These are phyloP conservation scores for Oryza coarctata DNA, from an alignment of 176 grass and related monocot genomes.

Conservation along the genomic window DNA sequence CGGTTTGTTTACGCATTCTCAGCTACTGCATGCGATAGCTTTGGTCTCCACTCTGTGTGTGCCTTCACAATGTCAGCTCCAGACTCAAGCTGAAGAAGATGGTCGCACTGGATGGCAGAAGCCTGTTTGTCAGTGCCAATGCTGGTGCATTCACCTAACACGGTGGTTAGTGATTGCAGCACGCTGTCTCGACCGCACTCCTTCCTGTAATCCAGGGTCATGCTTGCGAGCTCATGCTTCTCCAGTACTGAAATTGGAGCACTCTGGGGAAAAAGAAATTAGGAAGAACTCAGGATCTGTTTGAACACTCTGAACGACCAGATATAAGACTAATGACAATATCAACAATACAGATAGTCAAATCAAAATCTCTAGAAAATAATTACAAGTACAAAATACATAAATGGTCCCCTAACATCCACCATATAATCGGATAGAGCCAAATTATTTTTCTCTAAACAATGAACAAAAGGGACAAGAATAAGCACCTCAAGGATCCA, in stretches of 20 bases:
- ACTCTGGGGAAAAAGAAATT: slow-evolving; percentile 46
- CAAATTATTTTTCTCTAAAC: neutral
- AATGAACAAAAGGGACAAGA: neutral
- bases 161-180: slow-evolving; percentile 75
- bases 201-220: slow-evolving; percentile 96
- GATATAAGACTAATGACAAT: neutral
- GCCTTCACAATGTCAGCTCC: slow-evolving; percentile 83
- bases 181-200: slow-evolving; percentile 84
- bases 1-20: slow-evolving; percentile 36
- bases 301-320: no score
- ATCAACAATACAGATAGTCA: neutral
- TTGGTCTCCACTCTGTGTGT: slow-evolving; percentile 79
- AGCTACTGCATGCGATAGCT: slow-evolving; percentile 20
- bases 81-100: slow-evolving; percentile 82
- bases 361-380: neutral
- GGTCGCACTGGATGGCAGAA: slow-evolving; percentile 62
- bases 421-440: neutral
- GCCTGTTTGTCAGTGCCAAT: neutral
- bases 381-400: neutral
- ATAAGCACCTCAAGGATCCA: slow-evolving; percentile 96
- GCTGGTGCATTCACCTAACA: slow-evolving; percentile 36
- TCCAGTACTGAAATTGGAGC: slow-evolving; percentile 93
- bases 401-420: neutral
- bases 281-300: slow-evolving; percentile 11
- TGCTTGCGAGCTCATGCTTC: slow-evolving; percentile 88